Conservation (phyloP, 1,139 yeast genomes). For the Zhuliangozyma blackwelliae region DNA sequence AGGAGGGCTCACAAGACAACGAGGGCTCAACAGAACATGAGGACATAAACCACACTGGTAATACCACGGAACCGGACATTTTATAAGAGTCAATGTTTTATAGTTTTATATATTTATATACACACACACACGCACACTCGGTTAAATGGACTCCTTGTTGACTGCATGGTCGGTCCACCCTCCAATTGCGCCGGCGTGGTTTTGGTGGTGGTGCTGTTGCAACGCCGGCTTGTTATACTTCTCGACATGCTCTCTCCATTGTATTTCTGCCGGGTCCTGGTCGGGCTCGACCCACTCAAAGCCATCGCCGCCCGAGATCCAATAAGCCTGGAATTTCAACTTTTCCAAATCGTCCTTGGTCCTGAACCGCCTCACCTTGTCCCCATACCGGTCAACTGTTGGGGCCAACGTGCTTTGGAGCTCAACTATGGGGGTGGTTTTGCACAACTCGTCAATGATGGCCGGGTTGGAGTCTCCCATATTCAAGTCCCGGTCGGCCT, state of each 20-base stretch:
- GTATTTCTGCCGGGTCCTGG: conserved; percentile 68
- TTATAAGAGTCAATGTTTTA: no score
- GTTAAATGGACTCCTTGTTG: no score
- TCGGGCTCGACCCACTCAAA: conserved; percentile 81
- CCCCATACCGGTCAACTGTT: conserved; percentile 35
- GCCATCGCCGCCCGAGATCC: conserved; percentile 74
- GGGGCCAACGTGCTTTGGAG: conserved; percentile 24
- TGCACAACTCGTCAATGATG: conserved; percentile 36
- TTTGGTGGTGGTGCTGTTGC: conserved; percentile 36
- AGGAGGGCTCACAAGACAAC: neutral
- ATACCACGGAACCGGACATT: no score
- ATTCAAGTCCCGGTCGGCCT: conserved; percentile 56
- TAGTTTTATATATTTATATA: no score
- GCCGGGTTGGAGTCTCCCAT: conserved; percentile 30
- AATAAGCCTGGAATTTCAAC: conserved; percentile 62
- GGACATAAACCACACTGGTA: no score
- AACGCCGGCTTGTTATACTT: conserved; percentile 20
- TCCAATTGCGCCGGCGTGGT: conserved; percentile 10
- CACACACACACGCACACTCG: no score
- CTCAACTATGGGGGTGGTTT: conserved; percentile 22
- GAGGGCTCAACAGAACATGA: no score
- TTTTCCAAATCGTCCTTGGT: conserved; percentile 48
- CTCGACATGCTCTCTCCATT: conserved; percentile 45
- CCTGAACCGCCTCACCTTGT: conserved; percentile 37
- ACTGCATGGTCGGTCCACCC: no score